These are phyloP conservation scores for Apophysomyces ossiformis DNA, from an alignment of 371 early-diverging fungal genomes.

Conservation along the genomic window DNA sequence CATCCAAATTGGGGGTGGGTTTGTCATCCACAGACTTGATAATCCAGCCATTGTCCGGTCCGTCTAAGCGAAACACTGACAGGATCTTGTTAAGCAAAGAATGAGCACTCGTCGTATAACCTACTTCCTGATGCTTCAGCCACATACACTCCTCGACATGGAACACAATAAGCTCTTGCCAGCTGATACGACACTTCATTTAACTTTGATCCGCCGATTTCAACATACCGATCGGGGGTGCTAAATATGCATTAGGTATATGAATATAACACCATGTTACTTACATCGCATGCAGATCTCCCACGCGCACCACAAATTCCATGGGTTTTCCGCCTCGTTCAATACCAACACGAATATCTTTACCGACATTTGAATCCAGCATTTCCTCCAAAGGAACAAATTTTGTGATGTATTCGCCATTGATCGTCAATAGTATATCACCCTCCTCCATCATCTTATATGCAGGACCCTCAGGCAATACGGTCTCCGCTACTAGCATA, in stretches of 20 bases:
- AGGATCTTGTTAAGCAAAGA: background rate
- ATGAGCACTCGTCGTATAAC: slow-evolving; percentile 9
- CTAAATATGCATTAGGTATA: slow-evolving; percentile 20
- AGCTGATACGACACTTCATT: slow-evolving; percentile 90
- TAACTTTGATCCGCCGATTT: slow-evolving; percentile 88
- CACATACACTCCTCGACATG: slow-evolving; percentile 88
- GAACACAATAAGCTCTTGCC: slow-evolving; percentile 80
- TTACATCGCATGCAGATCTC: slow-evolving; percentile 78
- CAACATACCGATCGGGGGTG: slow-evolving; percentile 81
- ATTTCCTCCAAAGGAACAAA: slow-evolving; percentile 85
- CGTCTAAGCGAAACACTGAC: slow-evolving; percentile 76
- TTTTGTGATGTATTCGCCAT: slow-evolving; percentile 77
- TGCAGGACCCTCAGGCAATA: slow-evolving; percentile 87
- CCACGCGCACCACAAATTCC: slow-evolving; percentile 61
- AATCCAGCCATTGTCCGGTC: slow-evolving; percentile 83
- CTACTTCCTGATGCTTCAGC: slow-evolving; percentile 60
- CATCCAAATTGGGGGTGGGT: slow-evolving; percentile 73
- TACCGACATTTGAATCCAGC: slow-evolving; percentile 77
- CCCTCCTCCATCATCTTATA: slow-evolving; percentile 78
- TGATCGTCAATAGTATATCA: slow-evolving; percentile 84
- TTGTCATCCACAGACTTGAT: slow-evolving; percentile 74
- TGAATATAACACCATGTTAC: slow-evolving; percentile 12
- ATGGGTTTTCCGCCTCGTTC: slow-evolving; percentile 80
- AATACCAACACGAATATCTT: slow-evolving; percentile 63
- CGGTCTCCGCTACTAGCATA: slow-evolving; percentile 83